Percentiles rank a stretch among this genome's conserved stretches.
phyloP scores from a whole-genome alignment of 2,329 filamentous ascomycete genomes.

The Aschersonia sp. region DNA sequence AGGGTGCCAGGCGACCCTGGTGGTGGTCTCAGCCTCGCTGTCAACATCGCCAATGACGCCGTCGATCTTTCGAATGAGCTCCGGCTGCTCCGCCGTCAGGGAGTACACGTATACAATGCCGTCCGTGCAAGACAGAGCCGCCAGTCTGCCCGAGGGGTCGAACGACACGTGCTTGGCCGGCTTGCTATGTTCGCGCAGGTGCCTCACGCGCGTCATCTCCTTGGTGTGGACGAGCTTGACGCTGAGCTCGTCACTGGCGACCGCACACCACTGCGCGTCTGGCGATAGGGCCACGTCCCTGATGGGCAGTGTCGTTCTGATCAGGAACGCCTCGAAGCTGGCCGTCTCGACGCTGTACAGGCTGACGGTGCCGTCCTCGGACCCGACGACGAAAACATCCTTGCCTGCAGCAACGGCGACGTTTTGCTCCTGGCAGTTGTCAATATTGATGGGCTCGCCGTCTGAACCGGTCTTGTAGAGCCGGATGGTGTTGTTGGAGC shows the following conservation, averaged over 20 bases:
- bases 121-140: slow-evolving; percentile 76
- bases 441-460: slow-evolving; percentile 83
- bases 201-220: slow-evolving; percentile 63
- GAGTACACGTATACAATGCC: slow-evolving; percentile 87
- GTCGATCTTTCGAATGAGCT: slow-evolving; percentile 71
- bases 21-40: slow-evolving; percentile 56
- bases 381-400: slow-evolving; percentile 75
- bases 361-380: slow-evolving; percentile 92
- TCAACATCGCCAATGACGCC: slow-evolving; percentile 72
- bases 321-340: slow-evolving; percentile 65
- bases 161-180: slow-evolving; percentile 89
- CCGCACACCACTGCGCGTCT: slow-evolving; percentile 77
- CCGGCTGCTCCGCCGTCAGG: slow-evolving; percentile 60
- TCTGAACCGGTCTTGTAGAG: slow-evolving; percentile 85
- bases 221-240: slow-evolving; percentile 78
- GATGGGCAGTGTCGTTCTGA: slow-evolving; percentile 73
- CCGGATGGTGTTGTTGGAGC: slow-evolving; percentile 85
- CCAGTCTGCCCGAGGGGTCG: slow-evolving; percentile 61
- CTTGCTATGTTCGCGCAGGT: slow-evolving; percentile 69
- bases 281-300: slow-evolving; percentile 73
- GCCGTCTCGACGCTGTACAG: slow-evolving; percentile 70
- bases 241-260: slow-evolving; percentile 89
- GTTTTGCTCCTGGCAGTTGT: slow-evolving; percentile 82
- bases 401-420: slow-evolving; percentile 62
- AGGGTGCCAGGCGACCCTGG: slow-evolving; percentile 77